Percentiles rank a stretch among this genome's conserved stretches.
Evolutionary conservation across 1,284 basidiomycete genomes (phyloP).

Genomic region (Sanghuangporus baumii): DNA sequence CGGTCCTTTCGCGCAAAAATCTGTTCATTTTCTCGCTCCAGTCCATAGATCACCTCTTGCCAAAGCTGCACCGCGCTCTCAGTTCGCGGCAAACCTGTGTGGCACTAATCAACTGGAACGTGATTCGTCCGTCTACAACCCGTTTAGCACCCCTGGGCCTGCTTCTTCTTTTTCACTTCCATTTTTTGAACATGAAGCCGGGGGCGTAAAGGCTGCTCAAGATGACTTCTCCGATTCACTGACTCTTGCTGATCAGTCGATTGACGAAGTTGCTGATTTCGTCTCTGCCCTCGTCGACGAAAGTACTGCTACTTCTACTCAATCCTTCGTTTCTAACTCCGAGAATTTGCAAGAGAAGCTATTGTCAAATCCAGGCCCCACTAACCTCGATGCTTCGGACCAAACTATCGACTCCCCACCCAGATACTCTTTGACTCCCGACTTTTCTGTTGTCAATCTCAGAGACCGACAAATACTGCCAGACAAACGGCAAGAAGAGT

Average conservation of each 20-base stretch:
- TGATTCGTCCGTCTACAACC: neutral
- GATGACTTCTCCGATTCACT: conserved; percentile 6
- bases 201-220: neutral
- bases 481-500: neutral
- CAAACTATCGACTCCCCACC: conserved; percentile 48
- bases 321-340: neutral
- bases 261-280: neutral
- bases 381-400: conserved; percentile 2
- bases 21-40: conserved; percentile 7
- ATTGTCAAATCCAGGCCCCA: conserved; percentile 10
- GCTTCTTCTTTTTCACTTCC: conserved; percentile 9
- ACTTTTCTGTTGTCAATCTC: conserved; percentile 29
- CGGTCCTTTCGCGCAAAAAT: conserved; percentile 1
- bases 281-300: neutral
- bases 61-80: neutral
- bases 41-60: neutral
- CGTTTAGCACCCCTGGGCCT: conserved; percentile 14
- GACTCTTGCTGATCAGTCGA: neutral
- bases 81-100: neutral
- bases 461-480: conserved; percentile 19
- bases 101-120: neutral
- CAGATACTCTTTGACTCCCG: conserved; percentile 42
- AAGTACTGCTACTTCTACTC: neutral
- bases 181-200: neutral
- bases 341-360: neutral